Conservation (phyloP, 116 monocot species). For the Cymodocea nodosa region DNA sequence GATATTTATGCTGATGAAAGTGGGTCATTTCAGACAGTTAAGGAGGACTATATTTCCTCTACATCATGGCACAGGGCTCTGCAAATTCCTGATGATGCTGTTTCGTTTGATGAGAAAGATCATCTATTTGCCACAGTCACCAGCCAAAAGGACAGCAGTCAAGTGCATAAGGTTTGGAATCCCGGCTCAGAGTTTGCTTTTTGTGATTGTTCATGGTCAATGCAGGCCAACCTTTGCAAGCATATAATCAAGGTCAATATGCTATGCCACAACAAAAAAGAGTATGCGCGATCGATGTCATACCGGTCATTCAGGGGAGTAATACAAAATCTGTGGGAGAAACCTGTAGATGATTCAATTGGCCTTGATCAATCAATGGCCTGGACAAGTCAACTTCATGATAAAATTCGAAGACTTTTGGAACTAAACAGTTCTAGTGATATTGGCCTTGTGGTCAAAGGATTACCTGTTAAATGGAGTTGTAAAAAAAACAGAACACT, state of each 20-base stretch:
- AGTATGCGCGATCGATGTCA: conserved; percentile 36
- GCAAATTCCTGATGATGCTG: conserved; percentile 64
- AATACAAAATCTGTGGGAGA: conserved; percentile 49
- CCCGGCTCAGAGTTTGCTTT: conserved; percentile 81
- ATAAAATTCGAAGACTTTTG: conserved; percentile 39
- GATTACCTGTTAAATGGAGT: conserved; percentile 61
- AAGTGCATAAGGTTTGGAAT: conserved; percentile 52
- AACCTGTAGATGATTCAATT: conserved; percentile 64
- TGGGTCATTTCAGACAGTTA: conserved; percentile 62
- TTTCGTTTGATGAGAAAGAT: conserved; percentile 37
- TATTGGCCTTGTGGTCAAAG: conserved; percentile 37
- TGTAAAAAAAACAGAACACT: conserved; percentile 57
- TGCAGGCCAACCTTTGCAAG: conserved; percentile 89
- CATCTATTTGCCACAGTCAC: conserved; percentile 44
- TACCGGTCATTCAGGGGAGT: conserved; percentile 43
- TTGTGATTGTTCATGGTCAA: conserved; percentile 83
- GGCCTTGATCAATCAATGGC: conserved; percentile 69
- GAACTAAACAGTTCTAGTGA: conserved; percentile 39
- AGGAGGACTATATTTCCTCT: conserved; percentile 67
- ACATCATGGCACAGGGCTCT: conserved; percentile 82
- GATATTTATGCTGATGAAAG: conserved; percentile 80
- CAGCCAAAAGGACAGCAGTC: conserved; percentile 43
- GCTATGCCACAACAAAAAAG: conserved; percentile 25
- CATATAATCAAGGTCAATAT: conserved; percentile 82
- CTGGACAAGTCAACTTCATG: conserved; percentile 50